Evolutionary conservation across 352 stramenopile genomes (phyloP), one percentile per base, ranked within the genome.

Genomic region (Globisporangium lucens): DNA sequence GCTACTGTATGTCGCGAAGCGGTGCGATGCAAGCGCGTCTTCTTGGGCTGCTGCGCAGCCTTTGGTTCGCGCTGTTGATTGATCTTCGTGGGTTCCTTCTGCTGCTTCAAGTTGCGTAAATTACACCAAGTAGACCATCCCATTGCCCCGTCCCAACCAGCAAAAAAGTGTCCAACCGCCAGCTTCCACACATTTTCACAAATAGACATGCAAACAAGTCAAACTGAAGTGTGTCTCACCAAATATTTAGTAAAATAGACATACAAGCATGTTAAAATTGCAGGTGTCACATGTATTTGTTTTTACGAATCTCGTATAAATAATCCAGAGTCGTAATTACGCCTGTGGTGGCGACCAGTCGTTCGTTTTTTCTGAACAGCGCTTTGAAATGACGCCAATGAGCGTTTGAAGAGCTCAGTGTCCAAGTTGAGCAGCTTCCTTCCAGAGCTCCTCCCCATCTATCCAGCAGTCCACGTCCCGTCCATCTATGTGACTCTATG

Each of bases 301-400:
- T 38, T 38, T 51, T 51, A 51, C 43, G 43, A 3, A 24, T 24
- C 2, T 24, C 43, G 43, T 51, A 51, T 24, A 51, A 51, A 51
- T 22, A 4, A 22, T 0, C 5, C 17, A 17, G 20, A 24, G 43
- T 4, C 41, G 68, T 74, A 74, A 74, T 68, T 74, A 74, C 68
- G 47, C 6, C 41, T 35, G 20, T 12, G 12, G n/a, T 33, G 33
- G 22, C 15, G 46, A 38, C 71, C 76, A 85, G 68, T 79, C 76
- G 67, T 83, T 83, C n/a, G 1, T 10, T 35, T 46, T 27, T 43
- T 36, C 4, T 22, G 55, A 46, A 3, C 22, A 36, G 7, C 33
- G 27, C 2, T n/a, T 30, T 53, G 29, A 59, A 59, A 20, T 29
- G 49, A 52, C 15, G 46, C 30, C 17, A 30, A 60, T 60, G 59